Evolutionary conservation across 495 filamentous ascomycete species (phyloP).

Genomic region (Tuber microsphaerosporum): DNA sequence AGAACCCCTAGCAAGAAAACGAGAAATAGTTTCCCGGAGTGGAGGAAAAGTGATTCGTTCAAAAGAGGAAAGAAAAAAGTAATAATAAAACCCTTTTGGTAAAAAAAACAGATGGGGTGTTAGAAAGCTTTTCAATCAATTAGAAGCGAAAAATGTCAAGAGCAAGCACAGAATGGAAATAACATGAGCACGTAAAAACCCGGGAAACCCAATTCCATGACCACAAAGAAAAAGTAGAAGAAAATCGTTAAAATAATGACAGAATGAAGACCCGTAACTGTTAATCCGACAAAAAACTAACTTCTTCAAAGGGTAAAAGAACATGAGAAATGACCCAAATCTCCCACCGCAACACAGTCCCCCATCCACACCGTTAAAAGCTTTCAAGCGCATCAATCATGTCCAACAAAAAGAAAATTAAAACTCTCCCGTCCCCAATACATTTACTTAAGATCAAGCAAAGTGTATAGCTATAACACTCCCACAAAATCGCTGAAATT

Average conservation of each 20-base stretch:
- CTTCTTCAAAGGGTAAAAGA: slow-evolving; percentile 2
- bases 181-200: not conserved
- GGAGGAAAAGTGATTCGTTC: not conserved
- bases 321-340: slow-evolving; percentile 4
- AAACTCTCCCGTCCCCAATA: slow-evolving; percentile 1
- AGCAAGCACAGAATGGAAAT: not conserved
- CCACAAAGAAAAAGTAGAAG: slow-evolving; percentile 4
- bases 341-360: not conserved
- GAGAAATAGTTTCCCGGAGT: not conserved
- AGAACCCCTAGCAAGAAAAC: not conserved
- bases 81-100: not conserved
- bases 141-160: not conserved
- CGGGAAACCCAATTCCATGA: slow-evolving; percentile 4
- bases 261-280: slow-evolving; percentile 1
- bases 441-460: slow-evolving; percentile 1
- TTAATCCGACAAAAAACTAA: slow-evolving; percentile 5
- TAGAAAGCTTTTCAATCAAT: not conserved
- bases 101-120: not conserved
- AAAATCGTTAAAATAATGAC: slow-evolving; percentile 1
- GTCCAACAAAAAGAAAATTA: slow-evolving; percentile 5
- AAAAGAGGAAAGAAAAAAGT: not conserved
- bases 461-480: slow-evolving; percentile 5
- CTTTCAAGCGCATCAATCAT: not conserved
- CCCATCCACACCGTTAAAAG: not conserved
- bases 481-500: slow-evolving; percentile 1